Evolutionary conservation across 2,329 filamentous ascomycete species (phyloP).

Genomic region (Penicillium brevicompactum): DNA sequence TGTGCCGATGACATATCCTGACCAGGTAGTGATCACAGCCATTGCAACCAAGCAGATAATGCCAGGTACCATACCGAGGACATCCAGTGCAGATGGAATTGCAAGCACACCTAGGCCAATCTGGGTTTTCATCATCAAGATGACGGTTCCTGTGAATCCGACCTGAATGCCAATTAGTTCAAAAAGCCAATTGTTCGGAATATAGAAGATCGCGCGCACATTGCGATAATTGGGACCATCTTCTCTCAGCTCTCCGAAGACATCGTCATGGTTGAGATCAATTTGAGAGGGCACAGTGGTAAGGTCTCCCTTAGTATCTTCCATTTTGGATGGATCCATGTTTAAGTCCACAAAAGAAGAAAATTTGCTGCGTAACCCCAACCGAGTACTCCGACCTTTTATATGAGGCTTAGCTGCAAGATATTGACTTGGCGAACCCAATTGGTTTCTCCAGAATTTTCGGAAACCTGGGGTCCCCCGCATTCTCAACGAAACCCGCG

Average conservation of each 20-base stretch:
- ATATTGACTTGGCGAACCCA: background rate
- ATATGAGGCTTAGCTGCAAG: background rate
- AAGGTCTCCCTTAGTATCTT: background rate
- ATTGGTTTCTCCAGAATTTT: background rate
- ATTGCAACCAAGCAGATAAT: background rate
- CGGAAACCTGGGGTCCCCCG: background rate
- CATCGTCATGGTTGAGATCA: background rate
- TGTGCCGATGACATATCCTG: constrained; percentile 48
- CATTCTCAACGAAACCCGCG: background rate
- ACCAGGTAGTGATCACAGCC: constrained; percentile 48
- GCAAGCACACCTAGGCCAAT: background rate
- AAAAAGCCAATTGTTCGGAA: background rate
- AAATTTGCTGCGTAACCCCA: background rate
- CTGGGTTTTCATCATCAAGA: background rate
- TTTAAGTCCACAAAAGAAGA: background rate
- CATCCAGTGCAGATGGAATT: background rate
- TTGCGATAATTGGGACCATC: background rate
- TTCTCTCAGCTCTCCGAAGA: background rate
- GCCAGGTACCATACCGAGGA: background rate
- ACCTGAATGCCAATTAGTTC: background rate
- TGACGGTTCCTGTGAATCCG: background rate
- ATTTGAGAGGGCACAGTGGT: background rate
- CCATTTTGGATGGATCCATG: background rate
- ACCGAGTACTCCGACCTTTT: background rate
- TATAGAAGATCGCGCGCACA: background rate